A percentile compares a stretch with the other conserved stretches of the same genome.
Evolutionary conservation across 176 grass and related monocot genomes (phyloP).

Genomic region (Eremochloa ophiuroides): DNA sequence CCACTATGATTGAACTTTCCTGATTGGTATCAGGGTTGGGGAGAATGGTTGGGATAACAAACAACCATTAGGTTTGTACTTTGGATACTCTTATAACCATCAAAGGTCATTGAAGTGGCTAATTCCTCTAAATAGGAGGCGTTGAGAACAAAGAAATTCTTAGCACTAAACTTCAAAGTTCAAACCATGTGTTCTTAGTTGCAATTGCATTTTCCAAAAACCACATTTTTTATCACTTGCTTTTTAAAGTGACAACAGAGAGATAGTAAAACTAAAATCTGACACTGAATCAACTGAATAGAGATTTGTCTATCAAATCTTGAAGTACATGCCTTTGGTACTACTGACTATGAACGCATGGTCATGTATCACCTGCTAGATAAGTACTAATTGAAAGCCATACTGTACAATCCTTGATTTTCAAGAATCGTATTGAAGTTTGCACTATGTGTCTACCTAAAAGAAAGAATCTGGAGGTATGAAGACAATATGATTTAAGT

Average conservation of each 20-base stretch:
- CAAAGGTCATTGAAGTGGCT: background rate
- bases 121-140: background rate
- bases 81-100: background rate
- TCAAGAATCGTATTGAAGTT: background rate
- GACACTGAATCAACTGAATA: background rate
- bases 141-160: no score
- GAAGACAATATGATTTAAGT: background rate
- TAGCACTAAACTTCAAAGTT: background rate
- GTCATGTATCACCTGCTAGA: background rate
- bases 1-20: background rate
- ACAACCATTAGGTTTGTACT: background rate
- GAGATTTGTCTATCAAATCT: background rate
- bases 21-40: no score
- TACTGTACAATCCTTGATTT: background rate
- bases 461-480: background rate
- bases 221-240: background rate
- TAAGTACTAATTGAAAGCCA: background rate
- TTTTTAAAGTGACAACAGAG: background rate
- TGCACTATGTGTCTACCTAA: background rate
- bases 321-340: background rate
- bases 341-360: background rate
- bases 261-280: background rate
- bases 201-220: background rate
- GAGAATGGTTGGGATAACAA: no score
- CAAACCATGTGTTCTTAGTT: background rate